Percentiles rank a stretch among this genome's conserved stretches.
Conservation (phyloP, 108 stramenopile genomes). For the Cyclotella choctawhatcheeana region DNA sequence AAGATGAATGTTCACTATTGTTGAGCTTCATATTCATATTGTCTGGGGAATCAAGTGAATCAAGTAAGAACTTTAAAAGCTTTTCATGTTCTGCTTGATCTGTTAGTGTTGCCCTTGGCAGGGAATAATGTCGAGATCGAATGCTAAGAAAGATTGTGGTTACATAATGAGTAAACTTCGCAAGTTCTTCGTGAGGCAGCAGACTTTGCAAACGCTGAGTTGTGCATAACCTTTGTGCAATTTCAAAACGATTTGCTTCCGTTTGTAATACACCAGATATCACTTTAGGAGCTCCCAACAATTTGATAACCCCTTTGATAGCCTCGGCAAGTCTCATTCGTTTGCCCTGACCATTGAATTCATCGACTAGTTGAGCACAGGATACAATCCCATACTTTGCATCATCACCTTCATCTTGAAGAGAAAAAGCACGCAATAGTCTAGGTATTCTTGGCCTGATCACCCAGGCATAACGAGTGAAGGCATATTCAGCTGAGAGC, state of each 20-base stretch:
- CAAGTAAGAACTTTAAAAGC: conserved; percentile 64
- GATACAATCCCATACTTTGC: conserved; percentile 78
- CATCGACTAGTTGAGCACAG: conserved; percentile 55
- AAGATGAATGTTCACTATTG: conserved; percentile 23
- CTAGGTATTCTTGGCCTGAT: conserved; percentile 54
- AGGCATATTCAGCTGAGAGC: conserved; percentile 80
- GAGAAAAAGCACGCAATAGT: conserved; percentile 63
- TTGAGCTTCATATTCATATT: conserved; percentile 23
- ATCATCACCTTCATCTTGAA: conserved; percentile 65
- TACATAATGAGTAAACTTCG: conserved; percentile 84
- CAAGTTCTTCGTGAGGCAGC: conserved; percentile 83
- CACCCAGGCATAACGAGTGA: conserved; percentile 87
- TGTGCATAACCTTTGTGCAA: conserved; percentile 70
- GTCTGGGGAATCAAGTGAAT: conserved; percentile 39
- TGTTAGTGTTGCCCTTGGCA: conserved; percentile 55
- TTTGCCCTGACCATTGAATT: conserved; percentile 75
- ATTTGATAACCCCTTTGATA: conserved; percentile 82
- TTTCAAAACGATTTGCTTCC: conserved; percentile 57
- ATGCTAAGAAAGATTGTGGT: conserved; percentile 77
- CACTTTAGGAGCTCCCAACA: conserved; percentile 63
- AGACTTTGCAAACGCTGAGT: conserved; percentile 71
- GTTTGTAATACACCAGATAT: conserved; percentile 62
- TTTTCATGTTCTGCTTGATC: conserved; percentile 60
- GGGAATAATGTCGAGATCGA: conserved; percentile 65
- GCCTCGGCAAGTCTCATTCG: conserved; percentile 83